Percentiles rank a stretch among this genome's conserved stretches.
Conservation (phyloP, 768 basidiomycete genomes). For the Rickenella mellea region DNA sequence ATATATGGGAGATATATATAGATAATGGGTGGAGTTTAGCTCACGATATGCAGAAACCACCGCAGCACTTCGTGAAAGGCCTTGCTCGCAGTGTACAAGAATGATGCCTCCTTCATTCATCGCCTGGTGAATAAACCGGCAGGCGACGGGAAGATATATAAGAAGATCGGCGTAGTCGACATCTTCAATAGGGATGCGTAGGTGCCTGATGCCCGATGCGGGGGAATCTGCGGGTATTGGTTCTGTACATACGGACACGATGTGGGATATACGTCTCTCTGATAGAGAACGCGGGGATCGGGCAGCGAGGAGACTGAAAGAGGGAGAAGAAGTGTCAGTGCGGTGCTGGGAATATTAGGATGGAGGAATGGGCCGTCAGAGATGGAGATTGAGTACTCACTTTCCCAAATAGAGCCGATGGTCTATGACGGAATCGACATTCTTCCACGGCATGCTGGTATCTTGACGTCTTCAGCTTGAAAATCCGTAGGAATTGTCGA, state of each 20-base stretch:
- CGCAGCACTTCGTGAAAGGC: slow-evolving; percentile 55
- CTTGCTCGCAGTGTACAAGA: slow-evolving; percentile 60
- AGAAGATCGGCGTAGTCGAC: slow-evolving; percentile 62
- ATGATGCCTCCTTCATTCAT: slow-evolving; percentile 48
- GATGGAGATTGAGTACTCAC: slow-evolving; percentile 33
- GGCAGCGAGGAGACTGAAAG: slow-evolving; percentile 54
- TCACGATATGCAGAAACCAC: slow-evolving; percentile 72
- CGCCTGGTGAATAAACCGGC: slow-evolving; percentile 58
- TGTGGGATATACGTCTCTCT: slow-evolving; percentile 71
- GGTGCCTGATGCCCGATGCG: slow-evolving; percentile 58
- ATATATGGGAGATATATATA: slow-evolving; percentile 1
- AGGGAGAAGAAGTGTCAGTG: slow-evolving; percentile 1
- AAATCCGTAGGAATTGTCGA: too few relatives aligned
- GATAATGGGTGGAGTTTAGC: slow-evolving; percentile 15
- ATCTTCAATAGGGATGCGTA: slow-evolving; percentile 64
- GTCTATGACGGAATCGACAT: slow-evolving; percentile 58
- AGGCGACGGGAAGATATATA: slow-evolving; percentile 55
- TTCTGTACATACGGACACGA: slow-evolving; percentile 69
- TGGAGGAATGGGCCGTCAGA: slow-evolving; percentile 12
- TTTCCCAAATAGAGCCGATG: slow-evolving; percentile 65
- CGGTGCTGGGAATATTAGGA: slow-evolving; percentile 4
- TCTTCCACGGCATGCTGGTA: slow-evolving; percentile 46
- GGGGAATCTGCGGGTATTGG: slow-evolving; percentile 62
- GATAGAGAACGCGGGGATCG: slow-evolving; percentile 60
- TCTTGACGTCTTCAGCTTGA: too few relatives aligned